phyloP scores from a whole-genome alignment of 1,139 yeast species.

The Diutina siamensis region DNA sequence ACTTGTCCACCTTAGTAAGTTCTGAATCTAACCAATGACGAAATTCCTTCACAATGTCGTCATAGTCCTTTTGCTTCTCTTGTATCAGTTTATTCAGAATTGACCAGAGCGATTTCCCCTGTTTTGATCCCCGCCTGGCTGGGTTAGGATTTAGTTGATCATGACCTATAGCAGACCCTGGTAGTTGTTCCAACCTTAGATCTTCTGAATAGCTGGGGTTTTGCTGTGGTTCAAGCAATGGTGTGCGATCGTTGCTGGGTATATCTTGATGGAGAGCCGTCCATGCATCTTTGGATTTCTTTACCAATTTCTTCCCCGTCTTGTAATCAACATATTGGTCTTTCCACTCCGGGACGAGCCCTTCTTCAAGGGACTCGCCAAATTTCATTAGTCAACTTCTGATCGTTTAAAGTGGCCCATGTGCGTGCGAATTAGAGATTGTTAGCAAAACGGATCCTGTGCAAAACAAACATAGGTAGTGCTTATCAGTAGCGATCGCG shows the following conservation, averaged over 20 bases:
- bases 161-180: background rate
- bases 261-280: constrained; percentile 8
- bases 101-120: constrained; percentile 5
- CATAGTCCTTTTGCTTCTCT: constrained; percentile 14
- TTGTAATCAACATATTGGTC: constrained; percentile 72
- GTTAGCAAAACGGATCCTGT: too few relatives aligned
- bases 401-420: too few relatives aligned
- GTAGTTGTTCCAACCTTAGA: background rate
- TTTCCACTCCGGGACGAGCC: constrained; percentile 78
- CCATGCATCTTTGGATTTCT: constrained; percentile 12
- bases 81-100: constrained; percentile 8
- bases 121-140: too few relatives aligned
- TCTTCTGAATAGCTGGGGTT: background rate
- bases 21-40: constrained; percentile 51
- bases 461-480: too few relatives aligned
- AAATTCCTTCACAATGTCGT: constrained; percentile 34
- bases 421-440: too few relatives aligned
- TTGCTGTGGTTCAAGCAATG: constrained; percentile 16
- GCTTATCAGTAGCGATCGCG: too few relatives aligned
- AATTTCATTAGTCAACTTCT: constrained; percentile 59
- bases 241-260: constrained; percentile 17
- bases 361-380: constrained; percentile 46
- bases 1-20: constrained; percentile 45
- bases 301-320: constrained; percentile 31
- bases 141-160: constrained; percentile 6